Base-by-base conservation (phyloP, 2,329 filamentous ascomycete genomes). In the Westerdykella sp. region DNA sequence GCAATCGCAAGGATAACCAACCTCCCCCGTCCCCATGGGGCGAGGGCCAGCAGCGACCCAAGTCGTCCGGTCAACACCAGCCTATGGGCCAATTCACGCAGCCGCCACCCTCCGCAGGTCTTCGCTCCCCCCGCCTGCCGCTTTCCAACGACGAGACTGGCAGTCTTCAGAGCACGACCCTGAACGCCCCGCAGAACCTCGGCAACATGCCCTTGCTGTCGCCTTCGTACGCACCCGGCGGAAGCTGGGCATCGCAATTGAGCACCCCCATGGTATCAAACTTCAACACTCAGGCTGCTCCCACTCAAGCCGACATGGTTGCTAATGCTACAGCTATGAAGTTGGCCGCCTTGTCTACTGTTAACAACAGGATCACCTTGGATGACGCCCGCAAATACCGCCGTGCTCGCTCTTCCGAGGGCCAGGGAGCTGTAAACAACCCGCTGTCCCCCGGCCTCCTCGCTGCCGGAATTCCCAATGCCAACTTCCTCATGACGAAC, bases 241-340 rank as follows among this genome's bases (percentile, higher is more conserved):
- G 87, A 44, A 97, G 93, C 73, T 98, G 93, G 93, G 93, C 93
- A 18, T 97, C 93, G 7, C 95, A 96, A 86, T 84, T 94, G 51
- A 97, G 95, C 71, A 98, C 93, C 2, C 93, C 93, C 2, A 94
- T 97, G 85, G 87, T 91, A 5, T 73, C 87, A 34, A 91, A 83
- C 53, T 98, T 97, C 68, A 84, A 56, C 48, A 70, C 76, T 47
- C 75, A 74, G 55, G 61, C 77, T 53, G 70, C 70, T 32, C 70
- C 75, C 49, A 83, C 78, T 43, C 90, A 96, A 66, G 90, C 89
- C 13, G 93, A 98, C 61, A 97, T 97, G 91, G 85, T 98, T 45
- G 93, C 93, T 46, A 98, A 97, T 63, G 93, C 93, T 21, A 97
- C 93, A 13, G 93, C 93, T 16, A 98, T 98, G 93, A 98, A 98